These are phyloP conservation scores for Mycena maculata DNA, from an alignment of 768 basidiomycete genomes.

Conservation along the genomic window DNA sequence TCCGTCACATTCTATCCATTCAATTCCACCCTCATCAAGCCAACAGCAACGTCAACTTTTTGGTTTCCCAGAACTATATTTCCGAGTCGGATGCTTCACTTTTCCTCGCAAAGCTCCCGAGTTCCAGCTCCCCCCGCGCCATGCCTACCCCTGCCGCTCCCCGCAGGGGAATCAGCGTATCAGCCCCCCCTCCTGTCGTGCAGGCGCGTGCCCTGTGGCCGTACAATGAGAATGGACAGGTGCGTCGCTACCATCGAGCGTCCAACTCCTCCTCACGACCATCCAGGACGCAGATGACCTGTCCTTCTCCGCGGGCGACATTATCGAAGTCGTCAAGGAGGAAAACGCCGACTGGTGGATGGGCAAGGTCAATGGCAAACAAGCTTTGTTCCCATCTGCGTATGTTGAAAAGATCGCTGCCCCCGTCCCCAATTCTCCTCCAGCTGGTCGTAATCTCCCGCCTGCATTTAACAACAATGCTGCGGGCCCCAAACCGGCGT, in stretches of 20 bases:
- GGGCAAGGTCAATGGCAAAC: slow-evolving; percentile 67
- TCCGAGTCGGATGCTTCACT: slow-evolving; percentile 59
- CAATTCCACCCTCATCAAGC: no score
- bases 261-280: slow-evolving; percentile 1
- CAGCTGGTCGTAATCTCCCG: slow-evolving; percentile 35
- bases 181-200: slow-evolving; percentile 41
- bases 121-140: slow-evolving; percentile 31
- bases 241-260: slow-evolving; percentile 41
- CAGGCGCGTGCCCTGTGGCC: slow-evolving; percentile 72
- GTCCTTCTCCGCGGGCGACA: slow-evolving; percentile 79
- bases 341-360: slow-evolving; percentile 92
- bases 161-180: slow-evolving; percentile 13
- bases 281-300: slow-evolving; percentile 82
- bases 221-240: slow-evolving; percentile 71
- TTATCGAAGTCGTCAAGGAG: slow-evolving; percentile 82
- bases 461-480: slow-evolving; percentile 39
- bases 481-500: slow-evolving; percentile 45
- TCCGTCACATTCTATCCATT: background rate
- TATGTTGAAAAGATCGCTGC: slow-evolving; percentile 69
- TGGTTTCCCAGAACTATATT: slow-evolving; percentile 66
- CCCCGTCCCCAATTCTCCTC: slow-evolving; percentile 24
- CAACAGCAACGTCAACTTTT: slow-evolving; percentile 62
- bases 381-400: slow-evolving; percentile 78
- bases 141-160: slow-evolving; percentile 30
- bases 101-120: slow-evolving; percentile 64